Conservation (phyloP, 192 early-diverging fungal genomes). For the Phycomyces nitens region DNA sequence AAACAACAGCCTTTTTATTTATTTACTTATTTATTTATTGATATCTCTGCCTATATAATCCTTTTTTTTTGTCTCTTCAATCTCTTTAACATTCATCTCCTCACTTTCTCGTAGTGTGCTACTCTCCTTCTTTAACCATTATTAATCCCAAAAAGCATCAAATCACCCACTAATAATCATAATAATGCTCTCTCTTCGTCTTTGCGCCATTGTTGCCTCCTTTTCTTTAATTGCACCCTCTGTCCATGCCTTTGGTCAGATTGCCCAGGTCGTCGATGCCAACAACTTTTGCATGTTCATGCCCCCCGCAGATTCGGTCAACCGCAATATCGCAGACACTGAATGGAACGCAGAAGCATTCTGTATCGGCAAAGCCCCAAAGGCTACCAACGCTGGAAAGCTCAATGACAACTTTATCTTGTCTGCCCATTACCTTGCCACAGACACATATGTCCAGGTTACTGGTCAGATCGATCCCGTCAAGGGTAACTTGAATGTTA, state of each 20-base stretch:
- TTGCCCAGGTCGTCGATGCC: slow-evolving; percentile 28
- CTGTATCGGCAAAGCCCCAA: slow-evolving; percentile 35
- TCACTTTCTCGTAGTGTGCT: too few relatives aligned
- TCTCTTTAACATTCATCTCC: too few relatives aligned
- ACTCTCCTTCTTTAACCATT: too few relatives aligned
- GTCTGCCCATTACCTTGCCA: slow-evolving; percentile 34
- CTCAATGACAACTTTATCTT: slow-evolving; percentile 42
- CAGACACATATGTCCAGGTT: slow-evolving; percentile 42
- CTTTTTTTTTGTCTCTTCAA: too few relatives aligned
- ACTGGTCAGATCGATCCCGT: slow-evolving; percentile 46
- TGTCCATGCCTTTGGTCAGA: slow-evolving; percentile 20
- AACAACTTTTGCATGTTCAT: slow-evolving; percentile 39
- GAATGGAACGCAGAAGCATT: slow-evolving; percentile 42
- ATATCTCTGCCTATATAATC: too few relatives aligned
- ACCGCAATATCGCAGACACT: slow-evolving; percentile 37
- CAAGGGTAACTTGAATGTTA: slow-evolving; percentile 32
- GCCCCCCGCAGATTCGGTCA: slow-evolving; percentile 31
- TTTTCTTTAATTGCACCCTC: background rate
- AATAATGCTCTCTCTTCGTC: too few relatives aligned
- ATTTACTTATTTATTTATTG: too few relatives aligned
- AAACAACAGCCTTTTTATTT: too few relatives aligned
- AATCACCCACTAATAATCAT: too few relatives aligned
- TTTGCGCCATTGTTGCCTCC: background rate
- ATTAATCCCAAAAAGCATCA: too few relatives aligned
- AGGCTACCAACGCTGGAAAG: slow-evolving; percentile 34